These are phyloP conservation scores for Cylindrotheca closterium DNA, from an alignment of 108 stramenopile species.

Conservation along the genomic window DNA sequence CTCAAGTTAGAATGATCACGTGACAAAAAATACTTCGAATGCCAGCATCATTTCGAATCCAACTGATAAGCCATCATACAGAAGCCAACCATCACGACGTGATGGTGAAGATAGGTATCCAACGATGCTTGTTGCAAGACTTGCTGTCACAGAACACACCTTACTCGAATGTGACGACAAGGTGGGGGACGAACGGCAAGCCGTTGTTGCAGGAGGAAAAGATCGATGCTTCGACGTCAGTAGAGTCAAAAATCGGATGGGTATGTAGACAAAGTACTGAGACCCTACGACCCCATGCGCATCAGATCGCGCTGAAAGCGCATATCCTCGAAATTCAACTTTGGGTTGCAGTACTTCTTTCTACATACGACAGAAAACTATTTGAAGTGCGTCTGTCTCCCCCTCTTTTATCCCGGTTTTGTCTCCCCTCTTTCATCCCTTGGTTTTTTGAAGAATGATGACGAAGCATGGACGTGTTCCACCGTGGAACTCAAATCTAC, in stretches of 20 bases:
- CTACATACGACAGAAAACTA: too few relatives aligned
- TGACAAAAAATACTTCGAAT: background rate
- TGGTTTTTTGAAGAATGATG: too few relatives aligned
- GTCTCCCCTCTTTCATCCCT: too few relatives aligned
- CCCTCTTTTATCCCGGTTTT: too few relatives aligned
- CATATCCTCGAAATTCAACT: conserved; percentile 1
- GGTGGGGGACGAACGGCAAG: background rate
- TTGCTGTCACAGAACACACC: conserved; percentile 1
- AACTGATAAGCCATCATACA: too few relatives aligned
- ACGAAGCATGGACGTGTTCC: too few relatives aligned
- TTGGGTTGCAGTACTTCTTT: too few relatives aligned
- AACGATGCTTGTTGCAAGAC: background rate
- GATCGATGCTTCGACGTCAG: background rate
- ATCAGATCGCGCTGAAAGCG: background rate
- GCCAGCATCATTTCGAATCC: background rate
- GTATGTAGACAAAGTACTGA: background rate
- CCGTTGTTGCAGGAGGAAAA: background rate
- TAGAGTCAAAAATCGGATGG: background rate
- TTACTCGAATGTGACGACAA: conserved; percentile 14
- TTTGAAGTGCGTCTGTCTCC: too few relatives aligned
- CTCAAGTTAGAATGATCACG: background rate
- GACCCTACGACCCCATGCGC: background rate
- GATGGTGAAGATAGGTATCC: too few relatives aligned
- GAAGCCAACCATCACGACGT: too few relatives aligned
- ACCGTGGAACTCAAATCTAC: too few relatives aligned